Evolutionary conservation across 768 basidiomycete species (phyloP), one percentile per base, ranked within the genome.

Genomic region (Pulveroboletus sp.): DNA sequence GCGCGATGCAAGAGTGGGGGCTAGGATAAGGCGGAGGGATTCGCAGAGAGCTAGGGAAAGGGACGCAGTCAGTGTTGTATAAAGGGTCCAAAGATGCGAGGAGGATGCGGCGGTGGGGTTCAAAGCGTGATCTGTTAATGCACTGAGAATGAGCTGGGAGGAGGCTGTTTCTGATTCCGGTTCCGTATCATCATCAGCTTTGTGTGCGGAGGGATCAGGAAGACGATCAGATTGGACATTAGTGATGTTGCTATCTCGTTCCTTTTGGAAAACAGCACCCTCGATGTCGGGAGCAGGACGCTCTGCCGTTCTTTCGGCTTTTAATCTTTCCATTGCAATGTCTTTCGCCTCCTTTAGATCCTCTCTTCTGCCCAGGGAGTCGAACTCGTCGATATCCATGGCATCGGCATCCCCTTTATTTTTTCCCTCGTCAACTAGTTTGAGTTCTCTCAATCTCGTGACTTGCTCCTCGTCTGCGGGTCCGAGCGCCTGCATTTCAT

Each of bases 1-100:
- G 18, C 96, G 81, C 6, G 95, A 96, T 6, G 96, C 93, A 43
- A 89, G 75, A 0, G 95, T 98, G 0, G 96, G 96, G 55, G 94
- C 93, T 33, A 99, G 79, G 65, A 98, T 95, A 31, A 98, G 86
- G 24, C 96, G 89, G 15, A 98, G 81, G 64, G 97, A 94, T 70
- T 98, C 96, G 63, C 94, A 98, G 18, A 99, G 82, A 2, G 85
- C 78, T 59, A 89, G 90, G 2, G 96, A 89, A 37, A 99, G 81
- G 52, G 95, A 86, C 48, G 90, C 85, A 0, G 96, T 98, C 56
- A 96, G 73, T 3, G 87, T 84, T 58, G 89, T 87, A 71, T 99
- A 99, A 14, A 84, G 73, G 11, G 87, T 83, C 96, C 96, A 99
- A n/a, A 95, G 77, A 47, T 80, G 79, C 3, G 82, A 79, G 43